Base-by-base conservation (phyloP, 306 rosid species). In the Hippophae rhamnoides region DNA sequence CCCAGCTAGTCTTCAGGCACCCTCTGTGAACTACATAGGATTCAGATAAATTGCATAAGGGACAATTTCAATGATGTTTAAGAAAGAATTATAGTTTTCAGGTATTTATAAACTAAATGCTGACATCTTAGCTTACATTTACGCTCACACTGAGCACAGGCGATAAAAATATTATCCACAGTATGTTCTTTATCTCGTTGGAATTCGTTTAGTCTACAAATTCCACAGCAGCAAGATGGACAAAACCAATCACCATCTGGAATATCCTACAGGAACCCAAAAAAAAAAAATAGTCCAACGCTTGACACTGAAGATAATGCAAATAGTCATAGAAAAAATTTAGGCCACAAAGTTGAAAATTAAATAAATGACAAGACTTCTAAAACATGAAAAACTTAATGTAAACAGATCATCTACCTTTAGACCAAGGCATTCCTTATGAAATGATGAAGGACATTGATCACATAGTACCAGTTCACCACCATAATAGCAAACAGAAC, bases 191-290 rank as follows among this genome's bases (percentile, higher is more conserved):
- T 50, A 46, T 60, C 66, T 51, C 63, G 70, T 68, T 41, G 73
- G 49, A 68, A 70, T 56, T 80, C 74, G 42, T 67, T 65, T 69
- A 67, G 69, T 58, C 73, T 72, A 72, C 98, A 92, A 69, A 79
- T 67, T 65, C 78, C 80, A 41, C 98, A 90, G 43, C 82, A 43
- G 61, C 97, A 90, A 6, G 95, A 79, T 68, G 92, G 87, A 49
- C 97, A 87, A 80, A 81, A 87, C 96, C 96, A 90, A 43, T 87
- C 87, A 56, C 98, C 96, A 11, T 72, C 81, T 12, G 98, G 98
- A 67, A 81, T 59, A 44, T 81, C 86, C 96, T 90, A 63, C 44
- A 61, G 55, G 70, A 59, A 61, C 27, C 74, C 23, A 1, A 18
- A 18, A 18, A 18, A 18, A 60, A 58, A 9, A 40, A 68, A 63